A percentile compares a stretch with the other conserved stretches of the same genome.
Evolutionary conservation across 2,329 filamentous ascomycete species (phyloP).

Genomic region (Pseudocercospora pini-densiflorae): DNA sequence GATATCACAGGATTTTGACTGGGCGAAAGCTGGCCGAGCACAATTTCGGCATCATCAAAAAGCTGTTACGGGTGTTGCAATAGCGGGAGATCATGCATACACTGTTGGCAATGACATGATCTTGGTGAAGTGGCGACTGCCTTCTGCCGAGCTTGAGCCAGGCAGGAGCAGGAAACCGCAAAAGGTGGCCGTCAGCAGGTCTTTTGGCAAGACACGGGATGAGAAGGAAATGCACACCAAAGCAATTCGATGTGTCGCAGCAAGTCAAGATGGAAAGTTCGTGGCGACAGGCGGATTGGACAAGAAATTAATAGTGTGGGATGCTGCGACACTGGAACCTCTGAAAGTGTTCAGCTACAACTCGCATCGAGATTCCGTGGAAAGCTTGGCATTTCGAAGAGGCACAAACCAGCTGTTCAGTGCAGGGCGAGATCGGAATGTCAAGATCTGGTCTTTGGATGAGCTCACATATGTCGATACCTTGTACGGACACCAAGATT

Average conservation of each 20-base stretch:
- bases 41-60: constrained; percentile 79
- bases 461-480: constrained; percentile 95
- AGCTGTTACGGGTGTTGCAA: constrained; percentile 77
- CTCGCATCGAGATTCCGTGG: constrained; percentile 88
- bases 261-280: constrained; percentile 86
- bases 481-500: constrained; percentile 92
- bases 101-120: constrained; percentile 84
- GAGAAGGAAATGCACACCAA: constrained; percentile 72
- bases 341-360: constrained; percentile 85
- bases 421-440: constrained; percentile 84
- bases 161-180: constrained; percentile 56
- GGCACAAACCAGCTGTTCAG: constrained; percentile 85
- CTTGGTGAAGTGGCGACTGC: constrained; percentile 88
- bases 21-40: constrained; percentile 68
- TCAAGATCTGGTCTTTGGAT: constrained; percentile 94
- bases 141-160: constrained; percentile 40
- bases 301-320: constrained; percentile 83
- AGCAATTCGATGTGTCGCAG: constrained; percentile 80
- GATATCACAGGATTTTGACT: constrained; percentile 74
- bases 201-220: constrained; percentile 65
- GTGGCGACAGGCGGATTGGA: constrained; percentile 90
- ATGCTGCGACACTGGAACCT: constrained; percentile 76
- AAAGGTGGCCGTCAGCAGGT: constrained; percentile 59
- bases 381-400: constrained; percentile 77
- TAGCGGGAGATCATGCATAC: constrained; percentile 80